These are phyloP conservation scores for Apiospora marii DNA, from an alignment of 2,329 filamentous ascomycete species.

Conservation along the genomic window DNA sequence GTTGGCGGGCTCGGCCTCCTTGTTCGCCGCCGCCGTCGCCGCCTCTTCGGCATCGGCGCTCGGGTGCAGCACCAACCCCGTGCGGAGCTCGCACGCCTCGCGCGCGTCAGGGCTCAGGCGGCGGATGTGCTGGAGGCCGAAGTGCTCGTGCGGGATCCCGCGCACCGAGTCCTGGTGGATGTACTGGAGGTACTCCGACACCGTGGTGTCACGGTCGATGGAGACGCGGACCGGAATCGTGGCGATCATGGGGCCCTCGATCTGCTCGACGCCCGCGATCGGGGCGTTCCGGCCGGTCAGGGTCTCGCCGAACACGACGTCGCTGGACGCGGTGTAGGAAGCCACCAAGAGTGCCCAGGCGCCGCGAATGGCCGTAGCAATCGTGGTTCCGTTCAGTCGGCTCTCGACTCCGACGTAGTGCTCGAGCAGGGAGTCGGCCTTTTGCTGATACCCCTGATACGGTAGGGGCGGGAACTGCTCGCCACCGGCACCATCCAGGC, in stretches of 20 bases:
- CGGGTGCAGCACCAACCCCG: constrained; percentile 58
- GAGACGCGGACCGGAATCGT: constrained; percentile 64
- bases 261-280: constrained; percentile 57
- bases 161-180: constrained; percentile 64
- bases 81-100: constrained; percentile 63
- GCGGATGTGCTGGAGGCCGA: constrained; percentile 67
- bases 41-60: neutral
- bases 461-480: constrained; percentile 59
- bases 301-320: constrained; percentile 67
- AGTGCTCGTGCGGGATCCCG: constrained; percentile 71
- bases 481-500: constrained; percentile 52
- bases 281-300: constrained; percentile 63
- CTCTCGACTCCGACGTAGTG: constrained; percentile 53
- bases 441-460: constrained; percentile 54
- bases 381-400: constrained; percentile 52
- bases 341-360: constrained; percentile 66
- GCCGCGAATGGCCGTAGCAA: constrained; percentile 64
- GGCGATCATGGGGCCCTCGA: constrained; percentile 68
- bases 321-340: constrained; percentile 58
- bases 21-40: neutral
- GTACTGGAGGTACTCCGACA: constrained; percentile 60
- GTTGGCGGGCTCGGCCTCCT: constrained; percentile 51
- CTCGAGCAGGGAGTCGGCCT: constrained; percentile 61
- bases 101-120: constrained; percentile 61
- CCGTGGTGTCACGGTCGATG: constrained; percentile 49